These are phyloP conservation scores for Strobilomyces dryophilus DNA, from an alignment of 768 basidiomycete genomes.

Conservation along the genomic window DNA sequence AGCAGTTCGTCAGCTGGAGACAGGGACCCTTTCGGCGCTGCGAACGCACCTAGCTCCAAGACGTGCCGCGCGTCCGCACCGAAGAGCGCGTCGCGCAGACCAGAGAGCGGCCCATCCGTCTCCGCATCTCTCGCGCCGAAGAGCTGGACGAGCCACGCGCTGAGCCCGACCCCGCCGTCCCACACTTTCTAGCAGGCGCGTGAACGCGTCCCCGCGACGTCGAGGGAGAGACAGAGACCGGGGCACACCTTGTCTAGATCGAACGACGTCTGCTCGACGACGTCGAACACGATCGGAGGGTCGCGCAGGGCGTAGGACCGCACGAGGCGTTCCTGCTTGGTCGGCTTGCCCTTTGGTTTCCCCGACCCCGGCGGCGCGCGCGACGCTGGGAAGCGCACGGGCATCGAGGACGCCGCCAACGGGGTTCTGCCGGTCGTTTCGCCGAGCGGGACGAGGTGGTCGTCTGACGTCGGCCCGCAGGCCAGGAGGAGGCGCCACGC, in stretches of 20 bases:
- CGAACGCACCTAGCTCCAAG: slow-evolving; percentile 63
- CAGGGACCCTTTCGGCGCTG: background rate
- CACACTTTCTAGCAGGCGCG: slow-evolving; percentile 74
- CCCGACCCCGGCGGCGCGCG: slow-evolving; percentile 6
- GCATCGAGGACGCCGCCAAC: slow-evolving; percentile 67
- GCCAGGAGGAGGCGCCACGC: slow-evolving; percentile 64
- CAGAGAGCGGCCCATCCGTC: slow-evolving; percentile 1
- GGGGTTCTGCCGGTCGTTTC: slow-evolving; percentile 38
- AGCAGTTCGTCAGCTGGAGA: background rate
- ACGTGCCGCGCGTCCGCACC: slow-evolving; percentile 38
- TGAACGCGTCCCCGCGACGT: no score
- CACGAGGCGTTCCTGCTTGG: slow-evolving; percentile 67
- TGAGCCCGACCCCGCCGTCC: slow-evolving; percentile 88
- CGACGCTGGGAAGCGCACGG: slow-evolving; percentile 40
- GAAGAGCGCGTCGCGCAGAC: slow-evolving; percentile 38
- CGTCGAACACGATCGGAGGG: slow-evolving; percentile 33
- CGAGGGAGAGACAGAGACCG: no score
- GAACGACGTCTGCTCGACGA: slow-evolving; percentile 82
- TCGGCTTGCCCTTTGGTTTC: no score
- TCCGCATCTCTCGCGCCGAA: slow-evolving; percentile 12
- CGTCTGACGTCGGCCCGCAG: slow-evolving; percentile 27
- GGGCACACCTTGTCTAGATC: slow-evolving; percentile 84
- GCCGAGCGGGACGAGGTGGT: slow-evolving; percentile 41
- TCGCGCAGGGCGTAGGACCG: slow-evolving; percentile 17
- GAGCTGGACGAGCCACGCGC: slow-evolving; percentile 64